Base-by-base conservation (phyloP, 331 rosid species). In the Acacia concinna region DNA sequence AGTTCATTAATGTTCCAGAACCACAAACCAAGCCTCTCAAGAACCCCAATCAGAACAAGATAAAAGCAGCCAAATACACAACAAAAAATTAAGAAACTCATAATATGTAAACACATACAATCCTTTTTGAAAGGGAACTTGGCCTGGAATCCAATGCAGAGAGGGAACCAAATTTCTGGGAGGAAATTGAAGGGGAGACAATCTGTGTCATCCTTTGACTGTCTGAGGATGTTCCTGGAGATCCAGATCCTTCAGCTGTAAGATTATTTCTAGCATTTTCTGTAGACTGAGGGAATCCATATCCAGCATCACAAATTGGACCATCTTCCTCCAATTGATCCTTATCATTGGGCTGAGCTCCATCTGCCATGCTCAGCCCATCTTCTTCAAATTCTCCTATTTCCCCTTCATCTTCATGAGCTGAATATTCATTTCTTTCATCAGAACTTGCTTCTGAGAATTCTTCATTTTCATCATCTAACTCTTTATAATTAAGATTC, bases 81-180 rank as follows among this genome's bases (percentile, higher is more conserved):
- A 75, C 41, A 57, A 79, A 79, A 81, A 44, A 71, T 43, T 44
- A 68, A 65, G 70, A 71, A 64, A 78, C 67, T 73, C 44, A 67
- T 21, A 87, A 64, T 80, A 67, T 80, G 32, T 76, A 80, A 68
- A 56, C 25, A 46, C 77, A 25, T 89, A 95, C 99, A 88, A 86
- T 87, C 83, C 89, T 83, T 77, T 90, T 95, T 21, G 97, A 88
- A 68, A 76, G 78, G 77, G 98, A 90, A 82, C 90, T 84, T 54
- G 96, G 97, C 86, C 91, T 91, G 71, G 89, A 87, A 67, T 95
- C 99, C 64, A 95, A 76, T 43, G 99, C 96, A 66, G 98, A 93
- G 77, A 95, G 88, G 73, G 97, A 95, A 71, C 96, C 94, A 87
- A 95, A 95, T 83, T 93, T 95, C 96, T 89, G 97, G 34, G 95